Percentiles rank a stretch among this genome's conserved stretches.
Conservation (phyloP, 2,329 filamentous ascomycete genomes). For the Alternaria incomplexa region DNA sequence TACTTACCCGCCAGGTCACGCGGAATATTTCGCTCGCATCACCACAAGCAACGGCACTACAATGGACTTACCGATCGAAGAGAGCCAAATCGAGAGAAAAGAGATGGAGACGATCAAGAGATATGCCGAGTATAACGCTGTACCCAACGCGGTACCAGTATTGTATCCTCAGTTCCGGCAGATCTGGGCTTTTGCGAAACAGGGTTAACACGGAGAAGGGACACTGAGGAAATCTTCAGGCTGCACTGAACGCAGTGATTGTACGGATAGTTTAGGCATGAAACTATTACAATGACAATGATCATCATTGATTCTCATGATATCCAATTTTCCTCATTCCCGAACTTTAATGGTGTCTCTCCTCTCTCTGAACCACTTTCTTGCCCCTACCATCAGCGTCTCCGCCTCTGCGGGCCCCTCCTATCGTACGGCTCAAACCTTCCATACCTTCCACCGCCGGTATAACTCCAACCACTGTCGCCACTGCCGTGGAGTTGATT, state of each 20-base stretch:
- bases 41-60: constrained; percentile 1
- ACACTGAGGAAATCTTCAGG: not conserved
- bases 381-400: not conserved
- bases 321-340: not conserved
- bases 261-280: not conserved
- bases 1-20: not conserved
- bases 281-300: not conserved
- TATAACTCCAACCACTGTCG: constrained; percentile 2
- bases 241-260: not conserved
- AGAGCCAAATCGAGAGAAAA: constrained; percentile 1
- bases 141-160: not conserved
- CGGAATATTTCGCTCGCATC: constrained; percentile 10
- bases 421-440: constrained; percentile 5
- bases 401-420: not conserved
- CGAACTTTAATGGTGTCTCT: not conserved
- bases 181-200: constrained; percentile 16
- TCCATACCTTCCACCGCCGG: constrained; percentile 1
- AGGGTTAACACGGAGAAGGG: not conserved
- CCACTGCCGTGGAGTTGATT: not conserved
- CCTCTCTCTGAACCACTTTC: not conserved
- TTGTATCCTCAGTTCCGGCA: constrained; percentile 9
- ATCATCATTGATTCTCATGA: not conserved
- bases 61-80: constrained; percentile 8
- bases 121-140: constrained; percentile 13
- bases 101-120: constrained; percentile 9